phyloP scores from a whole-genome alignment of 306 rosid genomes.

The Lablab purpureus region DNA sequence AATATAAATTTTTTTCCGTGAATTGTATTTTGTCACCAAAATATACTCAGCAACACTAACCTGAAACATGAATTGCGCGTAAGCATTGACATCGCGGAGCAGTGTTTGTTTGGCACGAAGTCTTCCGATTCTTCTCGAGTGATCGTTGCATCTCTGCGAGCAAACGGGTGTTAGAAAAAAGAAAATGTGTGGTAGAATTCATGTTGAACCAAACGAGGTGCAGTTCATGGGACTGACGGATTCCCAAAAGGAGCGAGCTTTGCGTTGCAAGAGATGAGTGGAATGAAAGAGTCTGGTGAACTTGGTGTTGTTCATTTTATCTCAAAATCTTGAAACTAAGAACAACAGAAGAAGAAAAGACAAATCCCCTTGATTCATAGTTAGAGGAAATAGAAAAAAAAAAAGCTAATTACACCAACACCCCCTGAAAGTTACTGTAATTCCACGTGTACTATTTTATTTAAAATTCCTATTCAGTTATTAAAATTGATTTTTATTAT shows the following conservation, averaged over 20 bases:
- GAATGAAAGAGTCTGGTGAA: constrained; percentile 70
- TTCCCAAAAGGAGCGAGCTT: constrained; percentile 63
- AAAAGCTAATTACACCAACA: too few species aligned
- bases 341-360: too few species aligned
- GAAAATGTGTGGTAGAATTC: background rate
- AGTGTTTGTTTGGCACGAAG: constrained; percentile 58
- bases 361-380: too few species aligned
- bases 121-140: constrained; percentile 58
- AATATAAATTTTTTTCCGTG: background rate
- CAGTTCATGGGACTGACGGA: constrained; percentile 52
- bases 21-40: background rate
- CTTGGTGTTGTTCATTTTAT: constrained; percentile 57
- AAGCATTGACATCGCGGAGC: constrained; percentile 58
- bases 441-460: too few species aligned
- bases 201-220: background rate
- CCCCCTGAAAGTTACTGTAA: too few species aligned
- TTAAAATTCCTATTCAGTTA: too few species aligned
- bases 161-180: constrained; percentile 26
- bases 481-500: too few species aligned
- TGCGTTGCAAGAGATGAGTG: constrained; percentile 75
- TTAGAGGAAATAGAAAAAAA: too few species aligned
- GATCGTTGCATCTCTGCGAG: constrained; percentile 63
- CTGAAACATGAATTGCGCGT: constrained; percentile 77
- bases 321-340: constrained; percentile 6
- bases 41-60: constrained; percentile 41